These are phyloP conservation scores for Prunus mume DNA, from an alignment of 306 rosid genomes.

Conservation along the genomic window DNA sequence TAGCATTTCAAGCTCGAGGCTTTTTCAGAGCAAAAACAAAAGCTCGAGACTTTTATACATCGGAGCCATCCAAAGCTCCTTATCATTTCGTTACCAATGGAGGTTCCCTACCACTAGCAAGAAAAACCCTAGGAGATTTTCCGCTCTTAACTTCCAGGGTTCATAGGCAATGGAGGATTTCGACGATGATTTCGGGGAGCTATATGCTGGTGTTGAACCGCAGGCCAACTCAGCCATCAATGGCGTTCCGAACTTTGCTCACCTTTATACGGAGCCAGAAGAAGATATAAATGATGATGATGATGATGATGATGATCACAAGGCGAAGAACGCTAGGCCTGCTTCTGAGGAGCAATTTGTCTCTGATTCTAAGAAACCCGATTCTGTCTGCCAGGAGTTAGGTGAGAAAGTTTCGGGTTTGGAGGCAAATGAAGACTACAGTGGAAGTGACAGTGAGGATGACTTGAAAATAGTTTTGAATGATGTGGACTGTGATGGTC, in stretches of 20 bases:
- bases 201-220: constrained; percentile 42
- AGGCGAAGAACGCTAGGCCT: not conserved
- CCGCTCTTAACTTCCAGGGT: not conserved
- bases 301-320: not conserved
- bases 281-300: not conserved
- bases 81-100: constrained; percentile 1
- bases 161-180: constrained; percentile 30
- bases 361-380: constrained; percentile 14
- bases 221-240: constrained; percentile 27
- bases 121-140: not conserved
- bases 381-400: constrained; percentile 8
- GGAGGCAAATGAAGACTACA: constrained; percentile 15
- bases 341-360: not conserved
- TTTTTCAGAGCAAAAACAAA: too few relatives aligned
- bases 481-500: constrained; percentile 34
- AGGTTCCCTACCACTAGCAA: not conserved
- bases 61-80: not conserved
- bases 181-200: constrained; percentile 60
- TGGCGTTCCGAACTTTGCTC: constrained; percentile 16
- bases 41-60: not conserved
- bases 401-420: constrained; percentile 6
- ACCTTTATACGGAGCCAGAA: constrained; percentile 13
- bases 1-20: not conserved
- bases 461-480: constrained; percentile 66
- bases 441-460: constrained; percentile 58